A percentile compares a stretch with the other conserved stretches of the same genome.
Evolutionary conservation across 2,329 filamentous ascomycete species (phyloP).

Genomic region (Monosporascus sp.): DNA sequence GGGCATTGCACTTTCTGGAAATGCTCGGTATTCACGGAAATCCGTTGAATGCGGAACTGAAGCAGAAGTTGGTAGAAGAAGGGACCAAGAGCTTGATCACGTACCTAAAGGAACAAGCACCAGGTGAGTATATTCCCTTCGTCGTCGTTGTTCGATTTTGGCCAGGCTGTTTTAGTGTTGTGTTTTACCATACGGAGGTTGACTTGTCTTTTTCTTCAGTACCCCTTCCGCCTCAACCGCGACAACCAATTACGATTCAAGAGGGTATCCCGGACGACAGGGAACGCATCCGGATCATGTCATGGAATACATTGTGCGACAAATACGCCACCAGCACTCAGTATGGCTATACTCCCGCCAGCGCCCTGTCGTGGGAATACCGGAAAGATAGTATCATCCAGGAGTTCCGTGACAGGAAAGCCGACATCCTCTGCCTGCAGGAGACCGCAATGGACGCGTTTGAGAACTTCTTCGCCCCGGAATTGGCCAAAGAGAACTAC

Average conservation of each 20-base stretch:
- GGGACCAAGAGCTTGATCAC: conserved; percentile 83
- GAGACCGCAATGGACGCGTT: conserved; percentile 91
- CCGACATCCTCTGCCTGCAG: conserved; percentile 89
- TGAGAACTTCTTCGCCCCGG: conserved; percentile 83
- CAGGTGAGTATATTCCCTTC: conserved; percentile 52
- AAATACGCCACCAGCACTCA: conserved; percentile 79
- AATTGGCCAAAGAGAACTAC: conserved; percentile 82
- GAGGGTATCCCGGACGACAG: conserved; percentile 53
- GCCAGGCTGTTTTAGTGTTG: neutral
- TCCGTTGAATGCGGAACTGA: conserved; percentile 69
- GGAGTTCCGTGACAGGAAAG: conserved; percentile 71
- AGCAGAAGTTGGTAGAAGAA: conserved; percentile 77
- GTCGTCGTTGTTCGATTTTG: neutral
- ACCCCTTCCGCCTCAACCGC: conserved; percentile 68
- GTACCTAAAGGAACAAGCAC: conserved; percentile 76
- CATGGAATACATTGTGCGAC: conserved; percentile 95
- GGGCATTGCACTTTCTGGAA: conserved; percentile 82
- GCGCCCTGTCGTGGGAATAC: conserved; percentile 80
- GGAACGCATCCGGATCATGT: conserved; percentile 78
- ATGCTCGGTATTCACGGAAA: conserved; percentile 91
- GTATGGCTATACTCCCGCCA: conserved; percentile 85
- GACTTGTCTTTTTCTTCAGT: conserved; percentile 41
- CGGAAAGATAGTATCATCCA: conserved; percentile 76
- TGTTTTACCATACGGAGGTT: conserved; percentile 13
- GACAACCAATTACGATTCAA: conserved; percentile 74